phyloP scores from a whole-genome alignment of 169 alveolate genomes.

The Plasmodium gonderi region DNA sequence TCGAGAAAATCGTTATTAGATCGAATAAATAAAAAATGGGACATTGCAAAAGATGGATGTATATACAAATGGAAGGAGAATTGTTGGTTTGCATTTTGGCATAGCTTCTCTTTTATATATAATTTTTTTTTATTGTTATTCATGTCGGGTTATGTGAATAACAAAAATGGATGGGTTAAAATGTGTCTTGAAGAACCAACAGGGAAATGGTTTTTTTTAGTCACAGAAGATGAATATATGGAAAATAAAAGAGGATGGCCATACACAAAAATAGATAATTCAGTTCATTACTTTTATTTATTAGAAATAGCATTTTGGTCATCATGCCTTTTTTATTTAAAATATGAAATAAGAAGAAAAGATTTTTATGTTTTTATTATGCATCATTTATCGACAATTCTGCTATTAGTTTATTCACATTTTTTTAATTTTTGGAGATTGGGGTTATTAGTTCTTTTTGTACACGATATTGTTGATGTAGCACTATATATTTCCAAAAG shows the following conservation, averaged over 20 bases:
- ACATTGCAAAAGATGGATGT: slow-evolving; percentile 30
- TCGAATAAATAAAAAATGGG: slow-evolving; percentile 41
- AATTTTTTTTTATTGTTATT: slow-evolving; percentile 20
- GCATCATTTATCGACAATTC: slow-evolving; percentile 56
- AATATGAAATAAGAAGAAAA: slow-evolving; percentile 73
- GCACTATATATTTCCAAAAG: slow-evolving; percentile 77
- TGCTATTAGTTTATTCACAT: slow-evolving; percentile 39
- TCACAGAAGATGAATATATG: slow-evolving; percentile 66
- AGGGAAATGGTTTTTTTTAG: slow-evolving; percentile 74
- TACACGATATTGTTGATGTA: slow-evolving; percentile 86
- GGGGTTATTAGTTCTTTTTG: slow-evolving; percentile 55
- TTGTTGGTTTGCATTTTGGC: slow-evolving; percentile 74
- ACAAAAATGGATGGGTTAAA: slow-evolving; percentile 69
- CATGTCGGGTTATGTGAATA: slow-evolving; percentile 59
- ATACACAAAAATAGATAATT: slow-evolving; percentile 39
- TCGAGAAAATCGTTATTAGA: slow-evolving; percentile 26
- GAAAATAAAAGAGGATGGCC: slow-evolving; percentile 78
- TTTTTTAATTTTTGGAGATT: slow-evolving; percentile 66
- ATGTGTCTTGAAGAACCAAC: slow-evolving; percentile 53
- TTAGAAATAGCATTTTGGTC: slow-evolving; percentile 58
- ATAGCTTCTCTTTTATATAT: slow-evolving; percentile 49
- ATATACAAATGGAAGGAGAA: slow-evolving; percentile 75
- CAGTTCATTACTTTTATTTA: slow-evolving; percentile 53
- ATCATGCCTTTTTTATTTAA: slow-evolving; percentile 71
- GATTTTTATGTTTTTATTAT: slow-evolving; percentile 50